Evolutionary conservation across 1,139 yeast species (phyloP).

Genomic region (Casaregolazyma suthepensis): DNA sequence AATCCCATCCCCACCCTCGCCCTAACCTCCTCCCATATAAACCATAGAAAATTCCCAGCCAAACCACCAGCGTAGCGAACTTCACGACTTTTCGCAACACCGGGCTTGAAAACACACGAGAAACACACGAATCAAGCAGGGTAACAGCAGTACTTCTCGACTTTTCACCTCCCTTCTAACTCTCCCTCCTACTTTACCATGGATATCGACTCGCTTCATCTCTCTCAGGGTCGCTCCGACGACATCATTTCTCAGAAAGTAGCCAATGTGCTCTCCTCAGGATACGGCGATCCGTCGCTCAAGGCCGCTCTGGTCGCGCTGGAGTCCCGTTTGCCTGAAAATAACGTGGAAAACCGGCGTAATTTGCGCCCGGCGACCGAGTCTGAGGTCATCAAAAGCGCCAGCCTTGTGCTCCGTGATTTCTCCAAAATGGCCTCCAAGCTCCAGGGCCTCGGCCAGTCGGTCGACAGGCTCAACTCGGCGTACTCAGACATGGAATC

Average conservation of each 20-base stretch:
- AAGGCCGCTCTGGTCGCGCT: conserved; percentile 32
- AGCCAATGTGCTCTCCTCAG: conserved; percentile 29
- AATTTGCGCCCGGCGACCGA: conserved; percentile 65
- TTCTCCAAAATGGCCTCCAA: conserved; percentile 45
- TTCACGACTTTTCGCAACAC: neutral
- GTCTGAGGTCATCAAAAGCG: conserved; percentile 60
- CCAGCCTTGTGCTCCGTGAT: conserved; percentile 52
- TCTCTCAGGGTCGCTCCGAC: conserved; percentile 14
- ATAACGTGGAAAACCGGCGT: conserved; percentile 39
- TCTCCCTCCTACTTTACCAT: neutral
- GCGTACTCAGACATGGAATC: conserved; percentile 27
- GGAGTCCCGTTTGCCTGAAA: conserved; percentile 27
- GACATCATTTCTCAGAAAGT: conserved; percentile 30
- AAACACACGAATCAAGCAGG: neutral
- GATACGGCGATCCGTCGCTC: conserved; percentile 31
- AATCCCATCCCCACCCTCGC: neutral
- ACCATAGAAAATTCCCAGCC: neutral
- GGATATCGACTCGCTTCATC: neutral
- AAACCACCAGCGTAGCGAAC: neutral
- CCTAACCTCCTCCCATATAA: neutral
- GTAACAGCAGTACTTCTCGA: neutral
- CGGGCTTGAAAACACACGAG: neutral
- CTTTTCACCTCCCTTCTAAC: neutral
- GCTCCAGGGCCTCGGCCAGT: conserved; percentile 40
- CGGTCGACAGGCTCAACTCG: conserved; percentile 35